Evolutionary conservation across 1,284 basidiomycete species (phyloP), one percentile per base, ranked within the genome.

Genomic region (Pseudozyma thailandica): DNA sequence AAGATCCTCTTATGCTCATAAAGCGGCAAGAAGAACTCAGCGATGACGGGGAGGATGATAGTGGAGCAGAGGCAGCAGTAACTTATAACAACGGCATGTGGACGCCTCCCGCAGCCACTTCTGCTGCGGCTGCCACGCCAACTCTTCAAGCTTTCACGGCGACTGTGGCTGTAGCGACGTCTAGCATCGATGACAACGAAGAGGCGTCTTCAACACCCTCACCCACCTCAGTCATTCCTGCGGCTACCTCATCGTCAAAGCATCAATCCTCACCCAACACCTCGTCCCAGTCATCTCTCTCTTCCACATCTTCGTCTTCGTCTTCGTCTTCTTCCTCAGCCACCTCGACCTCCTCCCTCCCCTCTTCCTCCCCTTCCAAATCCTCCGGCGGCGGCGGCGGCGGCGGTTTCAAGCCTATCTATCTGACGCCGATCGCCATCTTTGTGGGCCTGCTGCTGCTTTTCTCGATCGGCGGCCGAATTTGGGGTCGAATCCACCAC

Each of bases 401-500:
- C 15, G 50, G 37, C 2, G 65, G 65, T 3, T 75, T 78, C 58
- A 74, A 76, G 30, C 56, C 76, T 3, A 41, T 64, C 37, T 76
- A 75, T 41, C 55, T 78, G n/a, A 72, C 66, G 4, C 75, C 75
- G 6, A 51, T 78, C 21, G 52, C 74, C n/a, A 61, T 69, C 16
- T 62, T 78, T 26, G 20, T 76, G 15, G 66, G 63, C 2, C 54
- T 78, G 15, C 51, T 78, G n/a, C 58, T 78, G 15, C 33, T 75
- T 15, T 69, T 74, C 48, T 69, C 68, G 9, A 28, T 78, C 6
- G 74, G 59, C 21, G 75, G 75, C 7, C 59, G 72, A n/a, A 57
- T 76, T 12, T 78, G 75, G 75, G 74, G 75, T 8, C 58, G 69
- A 16, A 48, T 68, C 15, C 72, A 73, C 28, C 74, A 75, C 18